A percentile compares a stretch with the other conserved stretches of the same genome.
Evolutionary conservation across 2,329 filamentous ascomycete genomes (phyloP).

Genomic region (Fusarium lyarnte): DNA sequence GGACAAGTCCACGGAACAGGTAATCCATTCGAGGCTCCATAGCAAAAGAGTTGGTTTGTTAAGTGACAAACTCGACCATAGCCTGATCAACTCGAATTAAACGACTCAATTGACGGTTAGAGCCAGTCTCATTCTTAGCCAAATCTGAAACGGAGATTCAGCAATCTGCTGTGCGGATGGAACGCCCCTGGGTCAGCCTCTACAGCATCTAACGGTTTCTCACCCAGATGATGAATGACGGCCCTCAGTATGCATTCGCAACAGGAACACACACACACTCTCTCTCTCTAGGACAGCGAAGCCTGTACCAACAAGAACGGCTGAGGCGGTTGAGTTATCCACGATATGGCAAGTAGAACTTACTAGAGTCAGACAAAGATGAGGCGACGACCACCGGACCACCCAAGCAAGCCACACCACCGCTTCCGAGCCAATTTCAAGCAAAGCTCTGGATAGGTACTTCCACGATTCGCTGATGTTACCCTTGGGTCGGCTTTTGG

Average conservation of each 20-base stretch:
- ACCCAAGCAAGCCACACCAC: background rate
- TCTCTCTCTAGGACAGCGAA: background rate
- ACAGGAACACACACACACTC: background rate
- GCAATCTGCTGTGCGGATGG: background rate
- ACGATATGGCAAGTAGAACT: background rate
- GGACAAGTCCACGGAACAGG: background rate
- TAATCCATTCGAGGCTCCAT: background rate
- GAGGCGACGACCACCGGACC: background rate
- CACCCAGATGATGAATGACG: background rate
- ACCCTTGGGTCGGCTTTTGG: background rate
- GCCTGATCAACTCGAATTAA: background rate
- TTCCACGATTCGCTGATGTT: background rate
- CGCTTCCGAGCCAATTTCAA: background rate
- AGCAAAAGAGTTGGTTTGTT: background rate
- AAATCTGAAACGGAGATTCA: background rate
- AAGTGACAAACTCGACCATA: background rate
- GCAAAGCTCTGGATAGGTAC: background rate
- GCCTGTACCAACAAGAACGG: background rate
- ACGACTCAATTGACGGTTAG: background rate
- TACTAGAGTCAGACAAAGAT: background rate
- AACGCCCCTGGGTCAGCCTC: background rate
- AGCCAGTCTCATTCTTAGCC: background rate
- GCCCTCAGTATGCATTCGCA: background rate
- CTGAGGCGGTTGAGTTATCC: constrained; percentile 10
- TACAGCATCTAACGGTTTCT: background rate